Evolutionary conservation across 2,329 filamentous ascomycete genomes (phyloP).

Genomic region (Claviceps sp.): DNA sequence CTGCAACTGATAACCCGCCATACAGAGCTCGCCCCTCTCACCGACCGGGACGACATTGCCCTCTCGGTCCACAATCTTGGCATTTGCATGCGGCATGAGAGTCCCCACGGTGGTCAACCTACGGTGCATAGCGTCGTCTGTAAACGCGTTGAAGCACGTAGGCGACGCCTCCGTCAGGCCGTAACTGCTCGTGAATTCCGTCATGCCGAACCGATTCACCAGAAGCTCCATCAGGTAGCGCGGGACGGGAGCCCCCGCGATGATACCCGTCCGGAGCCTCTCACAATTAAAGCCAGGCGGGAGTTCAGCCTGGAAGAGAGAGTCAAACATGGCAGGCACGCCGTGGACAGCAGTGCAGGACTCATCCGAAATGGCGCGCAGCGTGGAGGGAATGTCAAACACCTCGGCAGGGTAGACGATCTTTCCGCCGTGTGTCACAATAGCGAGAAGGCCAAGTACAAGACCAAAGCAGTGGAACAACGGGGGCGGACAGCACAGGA

Average conservation of each 20-base stretch:
- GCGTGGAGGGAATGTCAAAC: slow-evolving; percentile 54
- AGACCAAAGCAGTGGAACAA: slow-evolving; percentile 81
- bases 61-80: slow-evolving; percentile 62
- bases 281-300: slow-evolving; percentile 30
- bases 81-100: slow-evolving; percentile 59
- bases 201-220: slow-evolving; percentile 59
- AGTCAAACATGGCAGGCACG: slow-evolving; percentile 76
- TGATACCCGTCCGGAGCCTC: slow-evolving; percentile 59
- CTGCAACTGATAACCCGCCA: slow-evolving; percentile 65
- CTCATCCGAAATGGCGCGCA: slow-evolving; percentile 53
- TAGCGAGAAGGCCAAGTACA: slow-evolving; percentile 60
- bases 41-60: slow-evolving; percentile 56
- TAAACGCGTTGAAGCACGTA: slow-evolving; percentile 70
- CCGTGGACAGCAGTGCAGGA: slow-evolving; percentile 64
- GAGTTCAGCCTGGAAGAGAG: slow-evolving; percentile 36
- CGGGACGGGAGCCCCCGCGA: slow-evolving; percentile 66
- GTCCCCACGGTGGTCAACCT: slow-evolving; percentile 62
- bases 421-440: slow-evolving; percentile 61
- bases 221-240: slow-evolving; percentile 61
- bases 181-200: slow-evolving; percentile 57
- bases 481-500: slow-evolving; percentile 69
- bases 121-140: slow-evolving; percentile 53
- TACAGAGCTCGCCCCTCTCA: slow-evolving; percentile 59
- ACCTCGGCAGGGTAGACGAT: slow-evolving; percentile 65
- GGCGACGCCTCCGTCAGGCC: slow-evolving; percentile 67